Conservation (phyloP, 2,329 filamentous ascomycete species). For the Chrysoporthe austroafricana region DNA sequence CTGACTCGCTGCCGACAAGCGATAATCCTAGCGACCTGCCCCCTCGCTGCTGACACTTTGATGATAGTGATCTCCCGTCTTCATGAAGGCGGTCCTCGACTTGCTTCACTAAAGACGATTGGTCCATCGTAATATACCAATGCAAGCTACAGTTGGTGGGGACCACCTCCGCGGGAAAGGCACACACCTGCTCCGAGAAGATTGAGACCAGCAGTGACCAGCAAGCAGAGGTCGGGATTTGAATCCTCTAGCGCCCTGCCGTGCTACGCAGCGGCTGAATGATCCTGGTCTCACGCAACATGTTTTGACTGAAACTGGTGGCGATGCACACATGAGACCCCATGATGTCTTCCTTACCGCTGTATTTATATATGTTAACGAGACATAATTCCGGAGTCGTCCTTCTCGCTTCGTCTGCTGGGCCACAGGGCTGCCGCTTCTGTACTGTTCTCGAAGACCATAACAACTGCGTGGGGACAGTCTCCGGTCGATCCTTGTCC, state of each 20-base stretch:
- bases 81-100: not conserved
- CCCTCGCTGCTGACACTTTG: not conserved
- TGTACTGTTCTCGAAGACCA: not conserved
- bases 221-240: not conserved
- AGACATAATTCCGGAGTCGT: not conserved
- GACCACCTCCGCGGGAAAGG: not conserved
- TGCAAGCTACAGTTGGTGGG: not conserved
- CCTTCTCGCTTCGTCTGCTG: not conserved
- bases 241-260: constrained; percentile 1
- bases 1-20: not conserved
- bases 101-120: not conserved
- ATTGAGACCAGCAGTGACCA: not conserved
- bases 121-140: not conserved
- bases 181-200: not conserved
- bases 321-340: not conserved
- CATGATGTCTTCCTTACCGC: not conserved
- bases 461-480: not conserved
- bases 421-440: not conserved
- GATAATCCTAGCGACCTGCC: too few species aligned
- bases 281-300: not conserved
- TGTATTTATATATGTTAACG: not conserved
- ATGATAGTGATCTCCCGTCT: not conserved
- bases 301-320: not conserved
- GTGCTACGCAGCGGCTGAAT: constrained; percentile 12
- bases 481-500: constrained; percentile 1